Percentiles rank a stretch among this genome's conserved stretches.
phyloP scores from a whole-genome alignment of 441 rosid species.

The Populus hybrid region DNA sequence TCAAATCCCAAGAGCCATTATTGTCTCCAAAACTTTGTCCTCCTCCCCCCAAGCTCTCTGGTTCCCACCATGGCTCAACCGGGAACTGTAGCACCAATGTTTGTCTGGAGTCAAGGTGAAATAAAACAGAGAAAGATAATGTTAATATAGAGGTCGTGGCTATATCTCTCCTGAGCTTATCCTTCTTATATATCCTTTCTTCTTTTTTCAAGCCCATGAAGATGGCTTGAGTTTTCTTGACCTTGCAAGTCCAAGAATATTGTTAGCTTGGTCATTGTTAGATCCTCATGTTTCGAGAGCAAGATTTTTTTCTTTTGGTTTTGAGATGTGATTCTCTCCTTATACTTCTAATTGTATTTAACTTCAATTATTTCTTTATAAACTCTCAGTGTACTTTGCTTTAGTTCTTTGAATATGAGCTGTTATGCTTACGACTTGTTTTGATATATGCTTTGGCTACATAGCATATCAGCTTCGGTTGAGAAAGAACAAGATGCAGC shows the following conservation, averaged over 20 bases:
- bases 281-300: background rate
- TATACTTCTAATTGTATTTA: constrained; percentile 9
- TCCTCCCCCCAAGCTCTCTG: background rate
- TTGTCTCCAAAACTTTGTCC: background rate
- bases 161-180: constrained; percentile 72
- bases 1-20: background rate
- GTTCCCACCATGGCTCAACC: constrained; percentile 8
- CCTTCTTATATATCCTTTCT: constrained; percentile 18
- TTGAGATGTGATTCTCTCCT: background rate
- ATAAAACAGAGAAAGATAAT: background rate
- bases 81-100: background rate
- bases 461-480: too few species aligned
- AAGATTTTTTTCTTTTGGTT: background rate
- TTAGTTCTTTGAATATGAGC: background rate
- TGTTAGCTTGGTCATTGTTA: accelerated
- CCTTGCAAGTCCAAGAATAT: constrained; percentile 58
- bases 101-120: background rate
- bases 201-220: constrained; percentile 1
- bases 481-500: background rate
- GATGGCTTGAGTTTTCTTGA: constrained; percentile 53
- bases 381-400: background rate
- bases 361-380: background rate
- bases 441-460: too few species aligned
- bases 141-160: constrained; percentile 22
- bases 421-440: background rate